Evolutionary conservation across 208 protist species (phyloP), one percentile per base, ranked within the genome.

Genomic region (Wallacemonas sp.): DNA sequence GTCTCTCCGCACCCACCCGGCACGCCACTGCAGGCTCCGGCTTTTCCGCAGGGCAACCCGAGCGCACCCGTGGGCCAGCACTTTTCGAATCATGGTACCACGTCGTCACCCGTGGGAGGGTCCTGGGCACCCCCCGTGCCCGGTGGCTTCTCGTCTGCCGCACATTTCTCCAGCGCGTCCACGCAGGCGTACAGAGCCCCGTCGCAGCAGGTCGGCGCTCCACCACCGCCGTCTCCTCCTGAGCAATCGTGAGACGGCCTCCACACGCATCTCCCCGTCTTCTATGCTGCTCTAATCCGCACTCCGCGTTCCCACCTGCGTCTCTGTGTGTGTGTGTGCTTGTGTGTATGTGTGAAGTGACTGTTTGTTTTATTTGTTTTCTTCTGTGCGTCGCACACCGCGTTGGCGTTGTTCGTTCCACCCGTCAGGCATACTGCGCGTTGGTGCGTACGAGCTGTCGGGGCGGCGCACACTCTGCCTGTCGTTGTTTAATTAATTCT

Each of bases 371-470:
- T 46, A 15, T 45, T 42, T 52, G 58, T 75, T 70, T 76, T 70
- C 70, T 64, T 63, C 65, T 44, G 41, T 38, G 69, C 50, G 29
- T 68, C 64, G 30, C 19, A 57, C 37, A 58, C n/a, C n/a, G 24
- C 13, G 32, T 30, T 19, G 19, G 9, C 34, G 15, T 8, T 32
- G 22, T 38, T 66, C 58, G 55, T n/a, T n/a, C n/a, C n/a, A n/a
- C n/a, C n/a, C n/a, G n/a, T n/a, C n/a, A n/a, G n/a, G n/a, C n/a
- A n/a, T n/a, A n/a, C n/a, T n/a, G n/a, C n/a, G n/a, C n/a, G n/a
- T n/a, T n/a, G n/a, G n/a, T n/a, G n/a, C n/a, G n/a, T n/a, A n/a
- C n/a, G n/a, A n/a, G n/a, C n/a, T n/a, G n/a, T n/a, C n/a, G n/a
- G n/a, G n/a, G n/a, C n/a, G n/a, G n/a, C n/a, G n/a, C n/a, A n/a